These are phyloP conservation scores for Huiozyma sinensis DNA, from an alignment of 805 yeast genomes.

Conservation along the genomic window DNA sequence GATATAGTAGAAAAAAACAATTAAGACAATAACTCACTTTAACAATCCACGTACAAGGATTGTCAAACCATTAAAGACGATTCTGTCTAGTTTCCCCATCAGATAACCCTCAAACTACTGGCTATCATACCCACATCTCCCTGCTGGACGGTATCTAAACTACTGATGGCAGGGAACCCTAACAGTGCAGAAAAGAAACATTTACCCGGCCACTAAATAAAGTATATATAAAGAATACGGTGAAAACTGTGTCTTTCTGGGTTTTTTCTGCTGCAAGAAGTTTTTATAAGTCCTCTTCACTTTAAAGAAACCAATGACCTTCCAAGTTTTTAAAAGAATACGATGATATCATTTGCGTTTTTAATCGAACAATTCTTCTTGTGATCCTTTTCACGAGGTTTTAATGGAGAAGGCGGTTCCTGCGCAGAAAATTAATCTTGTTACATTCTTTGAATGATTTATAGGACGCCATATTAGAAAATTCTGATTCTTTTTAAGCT, in stretches of 20 bases:
- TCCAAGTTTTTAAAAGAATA: conserved; percentile 31
- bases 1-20: no score
- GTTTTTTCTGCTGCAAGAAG: neutral
- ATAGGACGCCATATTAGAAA: conserved; percentile 27
- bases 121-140: no score
- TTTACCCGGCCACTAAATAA: no score
- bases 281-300: neutral
- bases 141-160: no score
- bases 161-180: no score
- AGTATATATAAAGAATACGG: no score
- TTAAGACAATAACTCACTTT: no score
- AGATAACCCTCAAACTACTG: no score
- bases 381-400: conserved; percentile 18
- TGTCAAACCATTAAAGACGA: no score
- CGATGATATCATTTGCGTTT: conserved; percentile 29
- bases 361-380: conserved; percentile 29
- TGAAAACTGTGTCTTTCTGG: neutral
- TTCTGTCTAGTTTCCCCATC: no score
- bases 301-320: conserved; percentile 24
- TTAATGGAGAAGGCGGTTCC: conserved; percentile 31
- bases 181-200: no score
- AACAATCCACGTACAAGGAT: no score
- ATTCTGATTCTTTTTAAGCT: conserved; percentile 28
- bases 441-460: conserved; percentile 28
- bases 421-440: conserved; percentile 29